Percentiles rank a stretch among this genome's conserved stretches.
Evolutionary conservation across 1,139 yeast genomes (phyloP).

Genomic region (Geotrichum siamense): DNA sequence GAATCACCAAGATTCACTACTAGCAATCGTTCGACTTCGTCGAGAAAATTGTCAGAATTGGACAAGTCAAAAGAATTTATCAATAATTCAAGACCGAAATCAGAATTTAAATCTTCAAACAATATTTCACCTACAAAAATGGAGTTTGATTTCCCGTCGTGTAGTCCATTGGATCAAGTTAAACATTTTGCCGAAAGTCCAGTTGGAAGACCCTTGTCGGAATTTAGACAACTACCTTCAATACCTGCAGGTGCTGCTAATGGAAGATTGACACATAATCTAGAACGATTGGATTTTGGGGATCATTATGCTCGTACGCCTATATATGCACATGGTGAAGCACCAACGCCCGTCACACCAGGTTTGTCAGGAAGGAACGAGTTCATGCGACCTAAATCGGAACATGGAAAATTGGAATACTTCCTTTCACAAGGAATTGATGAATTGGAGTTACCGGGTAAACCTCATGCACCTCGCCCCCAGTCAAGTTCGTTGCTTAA

Average conservation of each 20-base stretch:
- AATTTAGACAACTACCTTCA: not conserved
- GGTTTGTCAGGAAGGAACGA: not conserved
- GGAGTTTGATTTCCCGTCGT: constrained; percentile 4
- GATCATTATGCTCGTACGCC: constrained; percentile 2
- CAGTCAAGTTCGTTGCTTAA: not conserved
- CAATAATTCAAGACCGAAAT: too few species aligned
- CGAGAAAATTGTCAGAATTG: too few species aligned
- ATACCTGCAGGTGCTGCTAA: not conserved
- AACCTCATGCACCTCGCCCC: not conserved
- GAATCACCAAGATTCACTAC: not conserved
- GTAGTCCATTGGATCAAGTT: not conserved
- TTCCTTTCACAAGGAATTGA: not conserved
- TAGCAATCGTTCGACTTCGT: not conserved
- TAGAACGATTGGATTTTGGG: constrained; percentile 6
- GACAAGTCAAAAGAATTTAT: too few species aligned
- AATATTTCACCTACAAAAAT: not conserved
- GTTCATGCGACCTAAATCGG: constrained; percentile 1
- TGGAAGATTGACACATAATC: not conserved
- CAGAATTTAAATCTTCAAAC: not conserved
- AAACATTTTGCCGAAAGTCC: not conserved
- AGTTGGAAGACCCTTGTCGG: not conserved
- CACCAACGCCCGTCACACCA: not conserved
- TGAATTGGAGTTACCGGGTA: not conserved
- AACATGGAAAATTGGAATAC: not conserved
- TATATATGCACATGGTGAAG: not conserved